These are phyloP conservation scores for Aspergillus caelatus DNA, from an alignment of 2,329 filamentous ascomycete genomes.

Conservation along the genomic window DNA sequence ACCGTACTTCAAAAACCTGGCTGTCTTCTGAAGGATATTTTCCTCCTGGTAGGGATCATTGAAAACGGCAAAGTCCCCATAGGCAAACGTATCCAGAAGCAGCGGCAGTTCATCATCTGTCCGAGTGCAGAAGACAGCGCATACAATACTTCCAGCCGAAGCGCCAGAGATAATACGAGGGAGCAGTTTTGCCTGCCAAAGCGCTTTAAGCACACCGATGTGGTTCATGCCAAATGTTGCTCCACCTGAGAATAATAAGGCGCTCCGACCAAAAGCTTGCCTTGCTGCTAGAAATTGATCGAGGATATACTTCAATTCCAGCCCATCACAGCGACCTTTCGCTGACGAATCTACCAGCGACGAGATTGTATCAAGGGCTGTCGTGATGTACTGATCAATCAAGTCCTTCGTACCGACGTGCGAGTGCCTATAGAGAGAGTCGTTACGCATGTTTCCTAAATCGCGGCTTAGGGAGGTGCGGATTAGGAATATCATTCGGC, in stretches of 20 bases:
- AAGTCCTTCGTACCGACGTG: constrained; percentile 84
- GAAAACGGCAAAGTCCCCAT: constrained; percentile 81
- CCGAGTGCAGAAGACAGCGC: constrained; percentile 74
- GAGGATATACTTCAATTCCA: constrained; percentile 64
- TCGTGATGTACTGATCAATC: constrained; percentile 85
- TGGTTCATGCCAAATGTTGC: constrained; percentile 92
- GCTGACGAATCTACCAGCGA: constrained; percentile 67
- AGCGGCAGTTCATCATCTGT: constrained; percentile 77
- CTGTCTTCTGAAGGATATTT: constrained; percentile 68
- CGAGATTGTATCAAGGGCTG: constrained; percentile 73
- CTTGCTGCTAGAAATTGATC: constrained; percentile 72
- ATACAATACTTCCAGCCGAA: constrained; percentile 85
- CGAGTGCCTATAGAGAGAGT: constrained; percentile 79
- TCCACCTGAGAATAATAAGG: constrained; percentile 79
- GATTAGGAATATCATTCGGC: constrained; percentile 76
- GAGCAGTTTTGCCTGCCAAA: constrained; percentile 74
- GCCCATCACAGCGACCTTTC: constrained; percentile 52
- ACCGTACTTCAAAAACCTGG: constrained; percentile 76
- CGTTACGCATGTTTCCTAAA: constrained; percentile 82
- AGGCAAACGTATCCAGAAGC: constrained; percentile 70
- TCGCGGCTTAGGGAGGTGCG: constrained; percentile 79
- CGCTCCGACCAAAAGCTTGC: constrained; percentile 83
- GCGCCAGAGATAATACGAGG: constrained; percentile 87
- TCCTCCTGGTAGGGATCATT: constrained; percentile 64
- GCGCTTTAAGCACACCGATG: constrained; percentile 80